Conservation (phyloP, 2,329 filamentous ascomycete genomes). For the Cladophialophora chaetospira region DNA sequence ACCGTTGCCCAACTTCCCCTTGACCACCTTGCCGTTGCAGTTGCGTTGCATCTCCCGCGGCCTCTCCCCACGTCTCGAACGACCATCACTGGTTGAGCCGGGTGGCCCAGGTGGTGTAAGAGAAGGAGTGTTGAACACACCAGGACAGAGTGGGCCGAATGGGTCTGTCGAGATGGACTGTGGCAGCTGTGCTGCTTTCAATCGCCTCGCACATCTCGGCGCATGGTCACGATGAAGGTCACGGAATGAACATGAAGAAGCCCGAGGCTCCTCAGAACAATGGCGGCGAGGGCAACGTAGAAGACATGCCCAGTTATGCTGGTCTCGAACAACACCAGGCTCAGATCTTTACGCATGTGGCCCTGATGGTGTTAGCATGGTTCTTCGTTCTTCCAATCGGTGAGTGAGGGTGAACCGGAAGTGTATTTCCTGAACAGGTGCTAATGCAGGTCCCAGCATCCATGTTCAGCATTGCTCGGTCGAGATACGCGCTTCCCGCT, state of each 20-base stretch:
- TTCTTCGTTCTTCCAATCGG: constrained; percentile 71
- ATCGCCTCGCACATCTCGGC: constrained; percentile 22
- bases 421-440: background rate
- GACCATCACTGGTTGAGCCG: constrained; percentile 1
- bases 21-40: background rate
- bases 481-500: constrained; percentile 67
- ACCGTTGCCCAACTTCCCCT: background rate
- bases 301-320: constrained; percentile 45
- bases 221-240: constrained; percentile 29
- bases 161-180: constrained; percentile 18
- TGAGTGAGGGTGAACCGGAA: constrained; percentile 47
- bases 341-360: constrained; percentile 68
- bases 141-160: constrained; percentile 18
- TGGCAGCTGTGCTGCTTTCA: constrained; percentile 33
- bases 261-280: constrained; percentile 21
- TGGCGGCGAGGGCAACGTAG: constrained; percentile 33
- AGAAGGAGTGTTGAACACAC: constrained; percentile 11
- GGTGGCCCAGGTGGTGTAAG: constrained; percentile 3
- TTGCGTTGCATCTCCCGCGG: background rate
- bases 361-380: constrained; percentile 71
- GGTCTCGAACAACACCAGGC: constrained; percentile 39
- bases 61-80: background rate
- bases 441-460: constrained; percentile 61
- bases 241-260: constrained; percentile 32
- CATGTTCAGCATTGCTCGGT: constrained; percentile 81